Evolutionary conservation across 306 rosid species (phyloP).

Genomic region (Abrus precatorius): DNA sequence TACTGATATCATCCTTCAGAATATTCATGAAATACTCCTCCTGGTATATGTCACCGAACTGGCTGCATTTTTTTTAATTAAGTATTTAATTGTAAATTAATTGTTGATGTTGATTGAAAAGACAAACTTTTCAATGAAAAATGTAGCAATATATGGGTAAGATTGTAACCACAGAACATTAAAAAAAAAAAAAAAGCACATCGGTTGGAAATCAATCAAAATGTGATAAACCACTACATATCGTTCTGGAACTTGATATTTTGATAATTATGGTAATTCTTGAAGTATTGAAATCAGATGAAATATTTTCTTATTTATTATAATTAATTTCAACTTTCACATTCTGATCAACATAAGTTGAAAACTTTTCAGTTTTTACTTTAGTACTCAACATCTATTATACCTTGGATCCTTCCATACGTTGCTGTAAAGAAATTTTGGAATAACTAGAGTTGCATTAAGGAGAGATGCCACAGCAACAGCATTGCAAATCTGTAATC

Average conservation of each 20-base stretch:
- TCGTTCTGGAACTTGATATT: slow-evolving; percentile 4
- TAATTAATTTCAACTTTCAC: neutral
- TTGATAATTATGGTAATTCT: neutral
- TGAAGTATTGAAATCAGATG: neutral
- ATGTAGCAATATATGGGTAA: neutral
- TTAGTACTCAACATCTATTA: slow-evolving; percentile 10
- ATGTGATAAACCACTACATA: neutral
- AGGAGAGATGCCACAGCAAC: slow-evolving; percentile 93
- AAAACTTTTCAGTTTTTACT: neutral
- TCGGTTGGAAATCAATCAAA: neutral
- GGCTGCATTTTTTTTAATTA: slow-evolving; percentile 63
- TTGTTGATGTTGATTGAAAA: slow-evolving; percentile 12
- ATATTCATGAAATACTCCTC: slow-evolving; percentile 77
- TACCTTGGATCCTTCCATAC: slow-evolving; percentile 99
- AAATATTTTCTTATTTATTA: neutral
- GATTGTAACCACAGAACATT: neutral
- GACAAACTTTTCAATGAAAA: neutral
- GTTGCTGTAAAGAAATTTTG: slow-evolving; percentile 87
- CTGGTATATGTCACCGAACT: slow-evolving; percentile 94
- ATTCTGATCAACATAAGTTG: neutral
- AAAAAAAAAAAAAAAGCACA: too few relatives aligned
- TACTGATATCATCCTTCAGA: slow-evolving; percentile 70
- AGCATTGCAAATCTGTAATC: slow-evolving; percentile 90
- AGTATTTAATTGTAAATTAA: slow-evolving; percentile 21
- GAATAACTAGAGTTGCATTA: slow-evolving; percentile 88